Evolutionary conservation across 2,329 filamentous ascomycete species (phyloP).

Genomic region (Chaetomium globosum): DNA sequence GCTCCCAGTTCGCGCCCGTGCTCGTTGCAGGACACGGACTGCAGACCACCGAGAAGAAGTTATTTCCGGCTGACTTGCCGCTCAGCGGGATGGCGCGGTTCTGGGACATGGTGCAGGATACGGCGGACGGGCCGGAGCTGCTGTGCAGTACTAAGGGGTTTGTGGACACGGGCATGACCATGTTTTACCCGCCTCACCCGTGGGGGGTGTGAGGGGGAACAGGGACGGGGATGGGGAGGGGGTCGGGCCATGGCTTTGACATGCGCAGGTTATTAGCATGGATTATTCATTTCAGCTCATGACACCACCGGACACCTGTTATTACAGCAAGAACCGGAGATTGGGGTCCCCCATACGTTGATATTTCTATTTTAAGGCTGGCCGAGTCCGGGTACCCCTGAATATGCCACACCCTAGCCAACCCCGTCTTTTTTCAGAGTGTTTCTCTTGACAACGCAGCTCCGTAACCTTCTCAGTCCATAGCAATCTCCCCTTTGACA

Average conservation of each 20-base stretch:
- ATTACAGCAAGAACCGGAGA: too few relatives aligned
- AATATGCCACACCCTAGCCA: too few relatives aligned
- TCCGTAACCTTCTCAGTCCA: not conserved
- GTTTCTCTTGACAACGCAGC: not conserved
- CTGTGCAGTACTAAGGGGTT: conserved; percentile 15
- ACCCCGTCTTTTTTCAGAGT: not conserved
- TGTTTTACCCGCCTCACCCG: conserved; percentile 11
- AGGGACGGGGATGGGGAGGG: not conserved
- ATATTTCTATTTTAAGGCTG: not conserved
- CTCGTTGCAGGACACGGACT: conserved; percentile 1
- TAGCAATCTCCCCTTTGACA: conserved; percentile 3
- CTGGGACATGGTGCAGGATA: conserved; percentile 21
- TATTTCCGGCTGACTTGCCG: not conserved
- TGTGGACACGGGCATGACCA: conserved; percentile 11
- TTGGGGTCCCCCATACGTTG: too few relatives aligned
- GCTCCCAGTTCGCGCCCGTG: conserved; percentile 15
- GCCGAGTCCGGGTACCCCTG: not conserved
- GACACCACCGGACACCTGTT: too few relatives aligned
- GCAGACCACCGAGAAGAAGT: not conserved
- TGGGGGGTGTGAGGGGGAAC: conserved; percentile 4
- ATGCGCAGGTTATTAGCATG: not conserved
- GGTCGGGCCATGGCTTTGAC: not conserved
- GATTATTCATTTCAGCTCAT: not conserved
- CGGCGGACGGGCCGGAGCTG: not conserved
- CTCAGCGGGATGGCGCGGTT: conserved; percentile 1